Evolutionary conservation across 441 rosid species (phyloP).

Genomic region (Adansonia rubrostipa): DNA sequence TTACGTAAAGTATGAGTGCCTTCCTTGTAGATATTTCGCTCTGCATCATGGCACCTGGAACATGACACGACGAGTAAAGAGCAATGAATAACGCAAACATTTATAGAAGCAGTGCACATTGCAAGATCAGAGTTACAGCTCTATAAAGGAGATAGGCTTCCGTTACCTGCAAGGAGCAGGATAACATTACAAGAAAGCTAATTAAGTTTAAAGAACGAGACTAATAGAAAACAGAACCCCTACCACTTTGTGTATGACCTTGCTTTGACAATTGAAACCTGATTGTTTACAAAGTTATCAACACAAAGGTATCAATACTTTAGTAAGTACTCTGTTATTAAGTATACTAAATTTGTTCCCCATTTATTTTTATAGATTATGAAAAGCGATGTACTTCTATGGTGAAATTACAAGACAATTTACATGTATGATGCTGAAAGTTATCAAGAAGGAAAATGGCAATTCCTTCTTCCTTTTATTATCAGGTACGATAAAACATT

Average conservation of each 20-base stretch:
- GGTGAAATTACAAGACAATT: neutral
- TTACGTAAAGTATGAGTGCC: slow-evolving; percentile 36
- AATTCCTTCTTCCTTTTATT: neutral
- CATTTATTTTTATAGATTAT: neutral
- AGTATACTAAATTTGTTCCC: neutral
- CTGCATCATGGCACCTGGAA: slow-evolving; percentile 61
- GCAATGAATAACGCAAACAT: neutral
- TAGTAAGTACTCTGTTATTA: neutral
- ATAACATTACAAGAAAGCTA: neutral
- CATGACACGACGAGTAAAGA: slow-evolving; percentile 14
- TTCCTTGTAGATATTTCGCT: slow-evolving; percentile 36
- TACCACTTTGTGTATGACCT: neutral
- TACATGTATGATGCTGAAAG: neutral
- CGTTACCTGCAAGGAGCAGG: neutral
- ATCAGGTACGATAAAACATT: neutral
- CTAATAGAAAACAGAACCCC: neutral
- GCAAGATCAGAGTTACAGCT: neutral
- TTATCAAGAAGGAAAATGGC: neutral
- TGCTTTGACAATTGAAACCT: neutral
- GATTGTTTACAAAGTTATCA: neutral
- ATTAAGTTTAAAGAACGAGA: neutral
- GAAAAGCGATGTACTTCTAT: neutral
- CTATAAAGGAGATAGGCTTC: neutral
- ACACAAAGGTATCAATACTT: neutral
- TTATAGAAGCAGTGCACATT: neutral